phyloP scores from a whole-genome alignment of 176 grass and related monocot species.

The Puya raimondii region DNA sequence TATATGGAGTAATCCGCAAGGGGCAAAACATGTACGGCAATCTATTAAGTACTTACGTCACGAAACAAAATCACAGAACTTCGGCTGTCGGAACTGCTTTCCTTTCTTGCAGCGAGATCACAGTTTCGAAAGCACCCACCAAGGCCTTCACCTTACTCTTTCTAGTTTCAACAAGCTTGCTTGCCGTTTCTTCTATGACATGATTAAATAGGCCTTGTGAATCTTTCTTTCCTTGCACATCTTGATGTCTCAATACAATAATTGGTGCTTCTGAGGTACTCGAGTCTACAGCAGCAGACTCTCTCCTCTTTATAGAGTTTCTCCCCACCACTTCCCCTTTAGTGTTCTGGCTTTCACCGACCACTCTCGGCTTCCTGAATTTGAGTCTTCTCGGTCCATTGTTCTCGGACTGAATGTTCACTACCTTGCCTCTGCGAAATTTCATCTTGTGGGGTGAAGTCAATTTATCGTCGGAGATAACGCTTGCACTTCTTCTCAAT shows the following conservation, averaged over 20 bases:
- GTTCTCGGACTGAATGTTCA: conserved; percentile 22
- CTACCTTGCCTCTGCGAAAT: conserved; percentile 40
- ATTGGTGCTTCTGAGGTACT: conserved; percentile 15
- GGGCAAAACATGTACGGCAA: neutral
- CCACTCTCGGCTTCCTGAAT: conserved; percentile 27
- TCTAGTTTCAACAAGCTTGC: conserved; percentile 42
- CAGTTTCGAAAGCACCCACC: conserved; percentile 59
- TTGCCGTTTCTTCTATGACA: conserved; percentile 59
- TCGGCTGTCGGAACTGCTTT: conserved; percentile 13
- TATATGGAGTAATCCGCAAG: neutral
- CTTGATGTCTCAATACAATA: conserved; percentile 43
- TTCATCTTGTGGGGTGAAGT: conserved; percentile 28
- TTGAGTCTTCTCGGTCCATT: conserved; percentile 23
- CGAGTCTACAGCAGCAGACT: neutral
- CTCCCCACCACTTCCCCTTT: conserved; percentile 9
- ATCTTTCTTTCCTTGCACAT: conserved; percentile 24
- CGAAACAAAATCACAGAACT: conserved; percentile 15
- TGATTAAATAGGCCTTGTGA: conserved; percentile 42
- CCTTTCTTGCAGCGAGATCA: conserved; percentile 62
- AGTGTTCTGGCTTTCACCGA: conserved; percentile 6
- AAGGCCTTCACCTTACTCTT: conserved; percentile 82
- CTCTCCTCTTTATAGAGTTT: neutral
- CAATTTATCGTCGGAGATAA: neutral
- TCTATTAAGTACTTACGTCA: neutral
- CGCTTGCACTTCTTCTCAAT: conserved; percentile 7